A percentile compares a stretch with the other conserved stretches of the same genome.
Conservation (phyloP, 225 moss, liverwort and hornwort species). For the Polytrichum formosum region DNA sequence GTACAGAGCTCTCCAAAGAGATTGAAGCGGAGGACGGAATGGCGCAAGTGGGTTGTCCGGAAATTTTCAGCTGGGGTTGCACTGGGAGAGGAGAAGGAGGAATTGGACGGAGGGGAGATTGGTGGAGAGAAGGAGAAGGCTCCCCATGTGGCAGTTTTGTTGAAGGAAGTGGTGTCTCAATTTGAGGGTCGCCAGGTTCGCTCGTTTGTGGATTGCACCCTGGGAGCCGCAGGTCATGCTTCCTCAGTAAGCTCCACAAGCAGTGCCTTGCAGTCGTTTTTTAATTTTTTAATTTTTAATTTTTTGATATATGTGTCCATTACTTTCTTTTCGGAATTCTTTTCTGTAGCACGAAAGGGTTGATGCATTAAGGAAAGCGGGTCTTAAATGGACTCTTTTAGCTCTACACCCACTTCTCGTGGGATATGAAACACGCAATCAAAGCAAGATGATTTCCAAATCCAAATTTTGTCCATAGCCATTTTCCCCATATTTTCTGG, state of each 20-base stretch:
- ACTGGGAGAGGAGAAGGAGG: background rate
- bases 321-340: background rate
- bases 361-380: too few relatives aligned
- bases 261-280: background rate
- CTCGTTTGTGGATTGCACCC: slow-evolving; percentile 90
- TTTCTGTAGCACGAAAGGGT: background rate
- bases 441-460: too few relatives aligned
- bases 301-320: background rate
- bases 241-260: slow-evolving; percentile 46
- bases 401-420: too few relatives aligned
- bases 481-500: too few relatives aligned
- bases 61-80: background rate
- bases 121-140: slow-evolving; percentile 10
- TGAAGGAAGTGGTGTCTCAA: slow-evolving; percentile 74
- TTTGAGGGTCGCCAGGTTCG: slow-evolving; percentile 57
- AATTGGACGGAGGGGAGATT: slow-evolving; percentile 7
- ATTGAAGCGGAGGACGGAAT: background rate
- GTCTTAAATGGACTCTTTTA: too few relatives aligned
- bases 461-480: too few relatives aligned
- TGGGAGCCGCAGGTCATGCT: slow-evolving; percentile 91
- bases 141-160: slow-evolving; percentile 77
- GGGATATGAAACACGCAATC: too few relatives aligned
- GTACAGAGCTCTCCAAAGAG: background rate
- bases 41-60: background rate
- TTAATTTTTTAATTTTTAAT: too few relatives aligned